Evolutionary conservation across 108 stramenopile species (phyloP), one percentile per base, ranked within the genome.

Genomic region (Chaetoceros tenuissimus): DNA sequence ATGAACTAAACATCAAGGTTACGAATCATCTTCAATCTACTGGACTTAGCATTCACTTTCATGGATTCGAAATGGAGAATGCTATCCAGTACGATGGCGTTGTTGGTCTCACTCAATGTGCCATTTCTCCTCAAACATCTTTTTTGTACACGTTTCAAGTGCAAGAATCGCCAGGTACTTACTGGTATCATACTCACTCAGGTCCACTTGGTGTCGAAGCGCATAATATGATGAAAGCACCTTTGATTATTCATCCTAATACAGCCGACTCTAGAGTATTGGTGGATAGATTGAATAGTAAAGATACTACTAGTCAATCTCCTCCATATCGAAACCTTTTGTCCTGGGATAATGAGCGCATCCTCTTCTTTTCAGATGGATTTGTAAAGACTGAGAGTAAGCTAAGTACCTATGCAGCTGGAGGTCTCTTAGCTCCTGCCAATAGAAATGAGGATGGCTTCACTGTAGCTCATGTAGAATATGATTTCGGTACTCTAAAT

Each of bases 211-310:
- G 55, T 1, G 24, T 56, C 28, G 30, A 66, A 31, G 28, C 34
- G 25, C 23, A 31, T 10, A 51, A 67, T 46, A 28, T 53, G 21
- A 40, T 67, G 22, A 40, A 51, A 47, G 66, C 60, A 8, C 59
- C 66, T 19, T 25, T 67, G 44, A 61, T 67, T 53, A 60, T 67
- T 17, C 66, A 67, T 24, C 66, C 66, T 1, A 47, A 52, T 19
- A 60, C 60, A 54, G 24, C 24, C 21, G 63, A 64, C 3, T n/a
- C 10, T 0, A 1, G 30, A 60, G 10, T 29, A 10, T 29, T 64
- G n/a, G 63, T 64, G 3, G 48, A 64, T 51, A 59, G 24, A 51
- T 30, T 64, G 13, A 57, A 59, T 25, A 29, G 46, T 1, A 44
- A 44, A 17, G 46, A 47, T 3, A 22, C 19, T 19, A 1, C 3